These are phyloP conservation scores for Gillenia trifoliata DNA, from an alignment of 306 rosid species.

Conservation along the genomic window DNA sequence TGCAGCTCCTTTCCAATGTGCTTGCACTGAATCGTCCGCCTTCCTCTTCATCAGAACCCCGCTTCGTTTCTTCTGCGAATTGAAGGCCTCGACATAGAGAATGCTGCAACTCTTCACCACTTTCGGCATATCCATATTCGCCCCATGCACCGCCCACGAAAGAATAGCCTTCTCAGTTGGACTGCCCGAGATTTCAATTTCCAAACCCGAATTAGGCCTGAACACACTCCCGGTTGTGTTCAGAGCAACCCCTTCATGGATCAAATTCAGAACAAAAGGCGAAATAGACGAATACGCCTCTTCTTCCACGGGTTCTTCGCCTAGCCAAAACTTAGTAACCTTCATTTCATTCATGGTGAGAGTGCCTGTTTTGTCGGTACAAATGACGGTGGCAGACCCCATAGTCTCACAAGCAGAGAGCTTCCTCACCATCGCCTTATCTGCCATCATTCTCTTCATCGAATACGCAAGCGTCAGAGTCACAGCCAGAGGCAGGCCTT, in stretches of 20 bases:
- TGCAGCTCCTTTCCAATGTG: constrained; percentile 49
- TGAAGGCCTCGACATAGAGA: constrained; percentile 37
- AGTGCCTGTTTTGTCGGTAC: constrained; percentile 44
- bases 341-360: constrained; percentile 39
- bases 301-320: constrained; percentile 8
- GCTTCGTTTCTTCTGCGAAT: constrained; percentile 36
- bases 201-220: constrained; percentile 11
- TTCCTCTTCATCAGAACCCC: constrained; percentile 28
- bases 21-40: constrained; percentile 10
- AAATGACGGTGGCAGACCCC: constrained; percentile 40
- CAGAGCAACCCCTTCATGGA: constrained; percentile 32
- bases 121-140: constrained; percentile 26
- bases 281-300: constrained; percentile 8
- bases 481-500: constrained; percentile 38
- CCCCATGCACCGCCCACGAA: constrained; percentile 36
- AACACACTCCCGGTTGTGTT: constrained; percentile 42
- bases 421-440: constrained; percentile 38
- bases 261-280: not conserved
- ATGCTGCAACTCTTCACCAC: not conserved
- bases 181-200: constrained; percentile 32
- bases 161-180: constrained; percentile 51
- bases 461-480: constrained; percentile 42
- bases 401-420: constrained; percentile 43
- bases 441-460: constrained; percentile 48
- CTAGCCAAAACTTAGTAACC: constrained; percentile 37